Conservation (phyloP, 1,284 basidiomycete genomes). For the Microbotryum lychnidis-dioicae region DNA sequence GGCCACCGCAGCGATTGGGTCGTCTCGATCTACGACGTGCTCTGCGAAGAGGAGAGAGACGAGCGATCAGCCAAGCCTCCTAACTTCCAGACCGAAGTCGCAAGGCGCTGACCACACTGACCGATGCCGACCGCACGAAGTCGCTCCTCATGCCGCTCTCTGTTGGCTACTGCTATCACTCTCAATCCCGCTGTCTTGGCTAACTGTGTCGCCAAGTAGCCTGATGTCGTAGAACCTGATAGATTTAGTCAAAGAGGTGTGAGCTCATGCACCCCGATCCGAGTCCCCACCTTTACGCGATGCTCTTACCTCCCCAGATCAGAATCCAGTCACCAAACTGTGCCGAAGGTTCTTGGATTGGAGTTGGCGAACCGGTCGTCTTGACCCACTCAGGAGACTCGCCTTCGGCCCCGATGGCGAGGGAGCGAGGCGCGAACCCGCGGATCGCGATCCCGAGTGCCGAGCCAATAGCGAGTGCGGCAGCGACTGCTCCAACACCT, state of each 20-base stretch:
- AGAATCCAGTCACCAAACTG: constrained; percentile 8
- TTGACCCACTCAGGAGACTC: constrained; percentile 6
- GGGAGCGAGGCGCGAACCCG: constrained; percentile 8
- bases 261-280: too few species aligned
- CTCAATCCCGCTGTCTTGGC: constrained; percentile 5
- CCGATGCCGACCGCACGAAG: constrained; percentile 7
- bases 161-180: constrained; percentile 12
- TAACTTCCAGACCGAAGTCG: too few species aligned
- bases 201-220: constrained; percentile 10
- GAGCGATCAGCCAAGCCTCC: neutral
- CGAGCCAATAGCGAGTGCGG: constrained; percentile 8
- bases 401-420: constrained; percentile 10
- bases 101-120: neutral
- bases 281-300: neutral
- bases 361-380: neutral
- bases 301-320: constrained; percentile 16
- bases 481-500: constrained; percentile 12
- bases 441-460: constrained; percentile 10
- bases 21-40: constrained; percentile 13
- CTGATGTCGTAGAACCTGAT: constrained; percentile 7
- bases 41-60: neutral
- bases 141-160: constrained; percentile 2
- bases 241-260: neutral
- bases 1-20: constrained; percentile 1
- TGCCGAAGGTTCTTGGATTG: neutral